Base-by-base conservation (phyloP, 1,284 basidiomycete species). In the Abortiporus biennis region DNA sequence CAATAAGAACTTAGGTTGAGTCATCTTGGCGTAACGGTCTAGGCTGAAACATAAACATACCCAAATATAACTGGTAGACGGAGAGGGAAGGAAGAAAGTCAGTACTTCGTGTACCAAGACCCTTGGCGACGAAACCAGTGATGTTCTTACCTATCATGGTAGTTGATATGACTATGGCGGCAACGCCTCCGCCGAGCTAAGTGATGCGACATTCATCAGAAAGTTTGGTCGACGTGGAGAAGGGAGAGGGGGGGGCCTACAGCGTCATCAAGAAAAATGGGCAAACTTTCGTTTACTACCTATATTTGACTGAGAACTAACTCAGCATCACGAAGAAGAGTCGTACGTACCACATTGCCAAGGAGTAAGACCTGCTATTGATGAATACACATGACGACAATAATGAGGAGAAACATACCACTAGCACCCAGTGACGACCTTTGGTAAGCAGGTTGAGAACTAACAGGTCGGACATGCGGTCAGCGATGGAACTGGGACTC, bases 341-440 rank as follows among this genome's bases (percentile, higher is more conserved):
- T 23, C 29, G 54, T 23, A 65, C 88, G 53, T 57, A 92, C 88
- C 46, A 93, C 91, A 55, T 94, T 94, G 37, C 82, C 78, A 2
- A 94, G 71, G 1, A 92, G 70, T 1, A 96, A 72, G 5, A 91
- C 82, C 84, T 85, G 3, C n/a, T 31, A 16, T 3, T 17, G 16
- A 20, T 25, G 8, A 40, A 27, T 54, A 13, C 43, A 11, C 16
- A 36, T 11, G 19, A 22, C 25, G 40, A 27, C 1, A 36, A 34
- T 38, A 4, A 20, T 44, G 31, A 39, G 39, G 6, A 8, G 29
- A 32, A 21, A 73, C 82, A 47, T 57, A 90, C 87, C 38, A 95
- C 92, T 16, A 97, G 75, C 9, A 97, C 92, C 93, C 94, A 97
- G 63, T 97, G 94, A 9, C 92, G 75, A 0, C 93, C 91, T 54